Evolutionary conservation across 805 yeast species (phyloP), one percentile per base, ranked within the genome.

Genomic region (Martiniozyma abietophila): DNA sequence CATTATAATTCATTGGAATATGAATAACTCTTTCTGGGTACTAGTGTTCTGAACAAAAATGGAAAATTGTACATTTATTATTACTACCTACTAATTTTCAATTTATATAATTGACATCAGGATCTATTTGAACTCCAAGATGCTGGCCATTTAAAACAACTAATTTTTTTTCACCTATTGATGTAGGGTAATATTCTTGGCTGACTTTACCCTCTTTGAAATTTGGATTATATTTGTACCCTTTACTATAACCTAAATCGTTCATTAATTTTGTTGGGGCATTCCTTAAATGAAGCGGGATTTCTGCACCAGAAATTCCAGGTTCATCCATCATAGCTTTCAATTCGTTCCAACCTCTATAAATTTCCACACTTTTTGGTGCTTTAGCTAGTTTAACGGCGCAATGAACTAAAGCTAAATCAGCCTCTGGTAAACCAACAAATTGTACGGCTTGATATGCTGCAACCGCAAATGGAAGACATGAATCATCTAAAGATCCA

Each of bases 351-450:
- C 86, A 77, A 0, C 88, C 94, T 38, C 86, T 63, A 50, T 92
- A 92, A 0, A 92, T 75, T 48, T 79, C 80, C 5, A 92, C 86
- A 8, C 94, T 80, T 55, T 92, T 92, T 0, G 76, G 74, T 0
- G 96, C 94, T 35, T 74, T 59, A 0, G 96, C 94, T 17, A 92
- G 61, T 46, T 88, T 82, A n/a, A 81, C 85, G 1, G 94, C 88
- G 56, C 96, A 86, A 47, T 92, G 97, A 0, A 86, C 97, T 27
- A 92, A 58, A 6, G 85, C 76, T 17, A 83, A 65, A 52, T 88
- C 95, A 3, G 92, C 89, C 50, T 92, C 98, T 0, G 98, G 98
- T 69, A 92, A 64, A 0, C 98, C 99, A 15, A 92, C 70, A 55
- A 81, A 82, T 60, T 84, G 86, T 3, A 83, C 78, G 0, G 96